A percentile compares a stretch with the other conserved stretches of the same genome.
These are phyloP conservation scores for Boehmeria nivea DNA, from an alignment of 306 rosid species.

Conservation along the genomic window DNA sequence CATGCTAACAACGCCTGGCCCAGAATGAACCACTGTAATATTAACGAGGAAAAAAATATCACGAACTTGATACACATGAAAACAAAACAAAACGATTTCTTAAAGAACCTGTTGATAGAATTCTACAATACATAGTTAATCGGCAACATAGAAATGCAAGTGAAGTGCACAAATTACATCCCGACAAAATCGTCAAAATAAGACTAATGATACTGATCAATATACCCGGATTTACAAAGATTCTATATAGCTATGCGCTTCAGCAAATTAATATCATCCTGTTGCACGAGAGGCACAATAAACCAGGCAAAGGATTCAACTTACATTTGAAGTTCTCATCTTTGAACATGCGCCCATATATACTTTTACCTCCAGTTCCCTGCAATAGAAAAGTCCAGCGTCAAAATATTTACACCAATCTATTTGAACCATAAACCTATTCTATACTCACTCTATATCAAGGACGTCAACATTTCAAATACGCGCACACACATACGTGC, in stretches of 20 bases:
- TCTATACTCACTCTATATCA: too few species aligned
- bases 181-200: too few species aligned
- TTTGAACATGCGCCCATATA: slow-evolving; percentile 91
- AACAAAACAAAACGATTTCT: background rate
- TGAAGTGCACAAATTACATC: too few species aligned
- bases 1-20: slow-evolving; percentile 95
- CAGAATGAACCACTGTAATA: slow-evolving; percentile 64
- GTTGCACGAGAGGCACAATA: background rate
- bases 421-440: background rate
- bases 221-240: too few species aligned
- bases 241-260: too few species aligned
- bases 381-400: slow-evolving; percentile 26
- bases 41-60: background rate
- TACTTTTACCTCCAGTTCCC: slow-evolving; percentile 98
- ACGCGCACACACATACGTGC: too few species aligned
- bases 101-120: background rate
- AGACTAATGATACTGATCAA: too few species aligned
- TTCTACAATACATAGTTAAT: background rate
- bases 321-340: slow-evolving; percentile 92
- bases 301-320: slow-evolving; percentile 19
- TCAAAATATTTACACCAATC: slow-evolving; percentile 10
- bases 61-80: background rate
- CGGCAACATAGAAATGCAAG: background rate
- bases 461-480: too few species aligned
- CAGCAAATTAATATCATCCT: background rate